Conservation (phyloP, 768 basidiomycete genomes). For the Amanita polypyramis region DNA sequence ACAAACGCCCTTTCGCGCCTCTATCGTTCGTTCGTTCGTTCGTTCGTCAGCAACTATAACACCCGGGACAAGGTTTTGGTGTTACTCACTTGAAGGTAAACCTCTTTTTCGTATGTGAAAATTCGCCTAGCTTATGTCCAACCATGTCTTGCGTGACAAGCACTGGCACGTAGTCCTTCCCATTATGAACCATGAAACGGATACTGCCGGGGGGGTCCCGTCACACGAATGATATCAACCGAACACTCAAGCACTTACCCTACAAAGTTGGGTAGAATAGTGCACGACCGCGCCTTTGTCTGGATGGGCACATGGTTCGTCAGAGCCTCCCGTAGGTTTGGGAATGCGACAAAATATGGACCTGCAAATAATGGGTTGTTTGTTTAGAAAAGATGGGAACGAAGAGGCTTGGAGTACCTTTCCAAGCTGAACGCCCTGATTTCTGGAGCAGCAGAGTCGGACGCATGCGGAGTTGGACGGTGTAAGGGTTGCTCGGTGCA, state of each 20-base stretch:
- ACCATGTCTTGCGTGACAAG: conserved; percentile 95
- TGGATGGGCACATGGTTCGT: conserved; percentile 77
- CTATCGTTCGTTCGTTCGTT: neutral
- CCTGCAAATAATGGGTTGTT: conserved; percentile 50
- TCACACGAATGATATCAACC: neutral
- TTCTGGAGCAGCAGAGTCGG: conserved; percentile 48
- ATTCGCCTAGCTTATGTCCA: conserved; percentile 95
- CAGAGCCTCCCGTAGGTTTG: conserved; percentile 73
- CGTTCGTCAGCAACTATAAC: neutral
- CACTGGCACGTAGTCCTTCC: conserved; percentile 82
- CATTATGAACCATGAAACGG: conserved; percentile 90
- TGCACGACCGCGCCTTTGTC: conserved; percentile 83
- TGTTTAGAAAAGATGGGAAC: neutral
- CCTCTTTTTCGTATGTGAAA: conserved; percentile 79
- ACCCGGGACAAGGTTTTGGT: neutral
- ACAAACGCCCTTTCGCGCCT: conserved; percentile 4
- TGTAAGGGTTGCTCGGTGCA: too few species aligned
- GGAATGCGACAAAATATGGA: conserved; percentile 91
- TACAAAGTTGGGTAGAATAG: conserved; percentile 91
- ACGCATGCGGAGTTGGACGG: conserved; percentile 33
- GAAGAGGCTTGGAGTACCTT: conserved; percentile 34
- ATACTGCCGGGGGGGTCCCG: conserved; percentile 35
- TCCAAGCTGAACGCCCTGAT: conserved; percentile 76
- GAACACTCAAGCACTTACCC: conserved; percentile 44
- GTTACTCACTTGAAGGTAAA: conserved; percentile 74